phyloP scores from a whole-genome alignment of 208 protist genomes.

The Wallacemonas sp. region DNA sequence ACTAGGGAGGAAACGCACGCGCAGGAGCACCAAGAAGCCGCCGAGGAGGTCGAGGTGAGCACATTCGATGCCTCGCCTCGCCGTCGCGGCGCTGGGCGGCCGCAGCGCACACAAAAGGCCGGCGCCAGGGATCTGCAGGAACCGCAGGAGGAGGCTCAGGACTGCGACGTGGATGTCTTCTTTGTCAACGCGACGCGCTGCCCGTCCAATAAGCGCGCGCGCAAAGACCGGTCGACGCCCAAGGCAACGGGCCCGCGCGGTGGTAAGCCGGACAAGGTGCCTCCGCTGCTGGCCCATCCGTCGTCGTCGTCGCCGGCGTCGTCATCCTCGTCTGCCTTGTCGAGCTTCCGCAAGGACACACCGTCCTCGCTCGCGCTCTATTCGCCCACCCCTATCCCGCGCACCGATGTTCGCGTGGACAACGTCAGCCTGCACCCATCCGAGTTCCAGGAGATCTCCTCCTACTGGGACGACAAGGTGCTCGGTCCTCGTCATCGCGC shows the following conservation, averaged over 20 bases:
- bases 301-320: background rate
- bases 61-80: background rate
- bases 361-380: background rate
- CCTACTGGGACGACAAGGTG: constrained; percentile 26
- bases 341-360: background rate
- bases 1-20: background rate
- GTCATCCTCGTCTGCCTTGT: constrained; percentile 2
- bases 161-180: constrained; percentile 12
- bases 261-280: background rate
- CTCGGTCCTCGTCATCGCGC: constrained; percentile 13
- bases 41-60: constrained; percentile 3
- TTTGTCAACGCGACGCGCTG: background rate
- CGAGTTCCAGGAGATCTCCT: constrained; percentile 22
- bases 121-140: no score
- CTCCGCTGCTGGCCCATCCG: background rate
- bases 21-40: background rate
- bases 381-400: constrained; percentile 10
- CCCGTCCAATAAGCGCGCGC: background rate
- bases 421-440: constrained; percentile 23
- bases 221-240: no score
- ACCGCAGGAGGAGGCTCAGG: background rate
- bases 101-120: no score
- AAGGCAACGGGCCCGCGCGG: background rate
- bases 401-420: constrained; percentile 11
- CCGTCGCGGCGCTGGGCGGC: background rate